Percentiles rank a stretch among this genome's conserved stretches.
These are phyloP conservation scores for Gossypium aridum DNA, from an alignment of 441 rosid genomes.

Conservation along the genomic window DNA sequence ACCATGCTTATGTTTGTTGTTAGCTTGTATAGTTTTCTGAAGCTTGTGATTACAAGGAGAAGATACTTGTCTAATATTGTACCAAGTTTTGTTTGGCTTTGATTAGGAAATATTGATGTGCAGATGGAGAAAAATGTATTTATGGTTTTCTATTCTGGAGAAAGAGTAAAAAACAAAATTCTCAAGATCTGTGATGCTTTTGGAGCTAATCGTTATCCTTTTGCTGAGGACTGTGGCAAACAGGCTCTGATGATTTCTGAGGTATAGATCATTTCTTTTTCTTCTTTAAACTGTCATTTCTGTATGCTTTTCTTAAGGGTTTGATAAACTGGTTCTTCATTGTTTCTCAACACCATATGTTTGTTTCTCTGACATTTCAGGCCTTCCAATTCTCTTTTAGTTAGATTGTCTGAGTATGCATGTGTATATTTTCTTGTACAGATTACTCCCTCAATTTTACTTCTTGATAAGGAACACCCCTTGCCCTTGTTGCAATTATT, in stretches of 20 bases:
- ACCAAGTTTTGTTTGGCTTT: constrained; percentile 13
- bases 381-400: background rate
- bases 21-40: background rate
- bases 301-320: background rate
- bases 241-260: constrained; percentile 57
- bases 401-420: background rate
- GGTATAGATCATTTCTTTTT: constrained; percentile 33
- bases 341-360: background rate
- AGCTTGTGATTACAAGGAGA: background rate
- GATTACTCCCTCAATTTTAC: background rate
- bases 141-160: constrained; percentile 78
- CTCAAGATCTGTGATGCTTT: constrained; percentile 89
- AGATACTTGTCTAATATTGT: constrained; percentile 10
- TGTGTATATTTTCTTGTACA: background rate
- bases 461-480: constrained; percentile 1
- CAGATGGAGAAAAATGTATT: constrained; percentile 90
- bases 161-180: constrained; percentile 74
- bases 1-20: constrained; percentile 1
- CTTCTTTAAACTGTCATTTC: background rate
- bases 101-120: constrained; percentile 20
- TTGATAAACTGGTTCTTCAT: background rate
- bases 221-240: constrained; percentile 65
- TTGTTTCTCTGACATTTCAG: background rate
- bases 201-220: constrained; percentile 90
- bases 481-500: background rate